phyloP scores from a whole-genome alignment of 345 rosid species.

The Eucalyptus polyanthemos region DNA sequence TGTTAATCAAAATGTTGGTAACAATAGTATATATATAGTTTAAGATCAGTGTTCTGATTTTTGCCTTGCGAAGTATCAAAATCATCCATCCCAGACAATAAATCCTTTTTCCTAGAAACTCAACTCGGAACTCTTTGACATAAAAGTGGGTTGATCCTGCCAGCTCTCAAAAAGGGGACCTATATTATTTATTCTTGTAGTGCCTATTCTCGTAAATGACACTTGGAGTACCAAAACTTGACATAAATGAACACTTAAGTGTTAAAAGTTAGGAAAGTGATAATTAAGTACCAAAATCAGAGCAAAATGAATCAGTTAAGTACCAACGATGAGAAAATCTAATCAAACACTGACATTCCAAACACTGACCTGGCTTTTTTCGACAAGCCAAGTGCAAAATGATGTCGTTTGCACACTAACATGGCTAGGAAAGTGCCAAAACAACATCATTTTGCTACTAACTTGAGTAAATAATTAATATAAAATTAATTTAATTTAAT shows the following conservation, averaged over 20 bases:
- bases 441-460: rapidly evolving
- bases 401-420: no score
- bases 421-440: no score
- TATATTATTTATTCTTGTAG: not conserved
- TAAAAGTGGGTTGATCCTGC: not conserved
- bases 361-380: no score
- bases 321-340: rapidly evolving
- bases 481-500: no score
- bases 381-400: rapidly evolving
- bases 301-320: rapidly evolving
- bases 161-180: not conserved
- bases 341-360: rapidly evolving
- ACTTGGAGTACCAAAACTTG: rapidly evolving
- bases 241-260: rapidly evolving
- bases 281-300: rapidly evolving
- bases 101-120: not conserved
- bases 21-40: no score
- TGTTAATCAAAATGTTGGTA: no score
- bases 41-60: not conserved
- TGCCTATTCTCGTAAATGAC: not conserved
- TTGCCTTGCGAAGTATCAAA: not conserved
- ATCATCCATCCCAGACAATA: not conserved
- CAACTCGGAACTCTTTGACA: not conserved
- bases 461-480: no score
- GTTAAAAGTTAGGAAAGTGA: no score